Percentiles rank a stretch among this genome's conserved stretches.
These are phyloP conservation scores for Ambispora gerdemannii DNA, from an alignment of 192 early-diverging fungal species.

Conservation along the genomic window DNA sequence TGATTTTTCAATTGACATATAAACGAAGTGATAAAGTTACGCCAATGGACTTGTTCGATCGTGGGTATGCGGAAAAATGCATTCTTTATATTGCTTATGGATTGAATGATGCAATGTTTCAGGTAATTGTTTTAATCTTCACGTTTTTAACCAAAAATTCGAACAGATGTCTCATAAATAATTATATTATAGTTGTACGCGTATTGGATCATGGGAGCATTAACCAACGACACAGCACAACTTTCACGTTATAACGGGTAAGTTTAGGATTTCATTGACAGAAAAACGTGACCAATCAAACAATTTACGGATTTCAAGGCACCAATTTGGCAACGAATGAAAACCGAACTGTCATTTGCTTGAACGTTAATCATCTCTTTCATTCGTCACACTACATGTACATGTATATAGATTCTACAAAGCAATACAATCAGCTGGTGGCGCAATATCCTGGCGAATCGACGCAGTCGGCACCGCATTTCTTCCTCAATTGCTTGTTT, in stretches of 20 bases:
- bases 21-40: constrained; percentile 41
- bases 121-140: constrained; percentile 37
- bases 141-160: neutral
- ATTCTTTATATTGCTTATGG: constrained; percentile 77
- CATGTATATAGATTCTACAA: constrained; percentile 88
- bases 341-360: no score
- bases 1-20: constrained; percentile 58
- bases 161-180: neutral
- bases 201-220: constrained; percentile 86
- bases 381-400: no score
- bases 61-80: constrained; percentile 53
- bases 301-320: no score
- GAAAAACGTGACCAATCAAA: no score
- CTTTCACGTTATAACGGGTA: constrained; percentile 66
- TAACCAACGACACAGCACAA: constrained; percentile 76
- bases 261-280: constrained; percentile 14
- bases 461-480: constrained; percentile 48
- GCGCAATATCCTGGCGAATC: constrained; percentile 68
- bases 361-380: no score
- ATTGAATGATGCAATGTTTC: constrained; percentile 77
- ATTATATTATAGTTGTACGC: constrained; percentile 30
- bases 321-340: no score
- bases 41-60: constrained; percentile 31
- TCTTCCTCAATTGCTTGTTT: constrained; percentile 39
- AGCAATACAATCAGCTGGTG: constrained; percentile 80